phyloP scores from a whole-genome alignment of 306 rosid species.

The Bauhinia variegata region DNA sequence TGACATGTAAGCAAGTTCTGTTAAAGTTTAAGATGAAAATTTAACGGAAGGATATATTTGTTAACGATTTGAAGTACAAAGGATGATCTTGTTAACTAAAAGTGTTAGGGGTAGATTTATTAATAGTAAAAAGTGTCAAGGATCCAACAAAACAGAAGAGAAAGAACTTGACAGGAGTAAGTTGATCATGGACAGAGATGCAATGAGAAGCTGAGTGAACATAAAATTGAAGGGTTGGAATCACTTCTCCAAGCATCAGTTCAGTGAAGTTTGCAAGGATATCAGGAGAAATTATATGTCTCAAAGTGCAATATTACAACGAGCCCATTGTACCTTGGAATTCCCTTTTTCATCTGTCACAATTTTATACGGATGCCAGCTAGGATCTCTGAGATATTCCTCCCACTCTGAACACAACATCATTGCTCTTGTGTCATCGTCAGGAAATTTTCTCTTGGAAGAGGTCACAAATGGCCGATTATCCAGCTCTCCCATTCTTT shows the following conservation, averaged over 20 bases:
- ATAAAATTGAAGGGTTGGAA: conserved; percentile 7
- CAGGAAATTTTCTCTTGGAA: conserved; percentile 40
- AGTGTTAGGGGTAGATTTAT: too few species aligned
- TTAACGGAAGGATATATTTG: too few species aligned
- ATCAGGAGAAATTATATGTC: background rate
- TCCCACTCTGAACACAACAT: conserved; percentile 58
- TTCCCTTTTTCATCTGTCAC: conserved; percentile 40
- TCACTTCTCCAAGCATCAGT: background rate
- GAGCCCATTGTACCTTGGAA: conserved; percentile 37
- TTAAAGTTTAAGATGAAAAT: too few species aligned
- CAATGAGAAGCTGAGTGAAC: background rate
- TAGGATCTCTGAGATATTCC: conserved; percentile 61
- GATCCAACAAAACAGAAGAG: background rate
- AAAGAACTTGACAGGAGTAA: background rate
- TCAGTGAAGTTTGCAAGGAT: background rate
- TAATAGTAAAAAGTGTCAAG: too few species aligned
- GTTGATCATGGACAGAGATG: background rate
- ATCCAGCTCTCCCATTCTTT: conserved; percentile 63
- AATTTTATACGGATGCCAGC: conserved; percentile 81
- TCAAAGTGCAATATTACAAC: background rate
- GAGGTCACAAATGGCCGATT: conserved; percentile 45
- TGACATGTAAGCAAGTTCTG: too few species aligned
- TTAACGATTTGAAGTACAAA: too few species aligned
- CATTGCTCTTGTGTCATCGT: conserved; percentile 44
- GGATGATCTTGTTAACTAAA: too few species aligned